Percentiles rank a stretch among this genome's conserved stretches.
Conservation (phyloP, 495 filamentous ascomycete genomes). For the Cercophora newfieldiana region DNA sequence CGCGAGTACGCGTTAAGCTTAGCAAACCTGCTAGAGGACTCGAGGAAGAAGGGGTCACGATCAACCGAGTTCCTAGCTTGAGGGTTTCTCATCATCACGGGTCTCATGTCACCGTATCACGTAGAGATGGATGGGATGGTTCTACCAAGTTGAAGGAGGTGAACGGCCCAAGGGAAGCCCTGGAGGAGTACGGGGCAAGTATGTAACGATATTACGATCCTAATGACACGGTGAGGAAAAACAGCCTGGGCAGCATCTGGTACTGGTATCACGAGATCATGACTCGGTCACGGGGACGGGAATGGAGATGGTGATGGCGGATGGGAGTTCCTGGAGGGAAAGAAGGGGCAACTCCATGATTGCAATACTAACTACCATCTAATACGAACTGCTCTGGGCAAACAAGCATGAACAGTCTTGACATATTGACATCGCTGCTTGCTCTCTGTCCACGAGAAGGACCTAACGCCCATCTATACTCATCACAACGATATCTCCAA, state of each 20-base stretch:
- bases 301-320: too few species aligned
- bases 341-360: background rate
- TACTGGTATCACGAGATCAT: background rate
- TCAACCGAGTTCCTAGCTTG: too few species aligned
- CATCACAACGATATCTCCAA: too few species aligned
- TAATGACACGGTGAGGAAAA: background rate
- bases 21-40: too few species aligned
- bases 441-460: too few species aligned
- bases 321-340: background rate
- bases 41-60: too few species aligned
- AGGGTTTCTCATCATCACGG: too few species aligned
- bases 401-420: background rate
- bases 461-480: too few species aligned
- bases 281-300: background rate
- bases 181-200: background rate
- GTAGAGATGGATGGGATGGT: background rate
- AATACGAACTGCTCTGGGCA: background rate
- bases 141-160: background rate
- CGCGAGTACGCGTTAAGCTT: slow-evolving; percentile 1
- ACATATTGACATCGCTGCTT: too few species aligned
- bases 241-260: background rate
- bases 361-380: background rate
- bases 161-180: background rate
- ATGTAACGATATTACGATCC: background rate
- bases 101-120: too few species aligned